Conservation (phyloP, 1,284 basidiomycete species). For the Mrakiaceae sp. region DNA sequence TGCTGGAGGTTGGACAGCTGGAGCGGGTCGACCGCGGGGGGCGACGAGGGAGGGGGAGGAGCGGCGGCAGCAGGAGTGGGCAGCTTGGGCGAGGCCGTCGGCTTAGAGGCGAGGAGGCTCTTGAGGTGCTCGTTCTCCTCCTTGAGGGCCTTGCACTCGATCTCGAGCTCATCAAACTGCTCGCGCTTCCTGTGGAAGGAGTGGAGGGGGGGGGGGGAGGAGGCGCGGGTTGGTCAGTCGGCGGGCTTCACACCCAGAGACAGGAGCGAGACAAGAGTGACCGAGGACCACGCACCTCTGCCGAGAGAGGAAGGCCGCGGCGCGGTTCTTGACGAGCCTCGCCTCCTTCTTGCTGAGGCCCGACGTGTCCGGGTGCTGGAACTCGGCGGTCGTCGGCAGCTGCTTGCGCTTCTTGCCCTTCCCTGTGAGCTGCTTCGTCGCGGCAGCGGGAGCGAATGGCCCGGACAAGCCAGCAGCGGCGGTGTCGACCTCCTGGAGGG, state of each 20-base stretch:
- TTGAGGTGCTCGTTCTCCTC: constrained; percentile 10
- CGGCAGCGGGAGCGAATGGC: background rate
- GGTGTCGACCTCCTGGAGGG: background rate
- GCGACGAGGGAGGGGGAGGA: background rate
- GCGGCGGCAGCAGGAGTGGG: background rate
- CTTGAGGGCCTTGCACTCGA: constrained; percentile 43
- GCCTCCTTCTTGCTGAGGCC: constrained; percentile 82
- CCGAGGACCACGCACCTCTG: constrained; percentile 41
- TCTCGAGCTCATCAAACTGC: constrained; percentile 80
- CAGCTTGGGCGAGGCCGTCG: background rate
- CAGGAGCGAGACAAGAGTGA: background rate
- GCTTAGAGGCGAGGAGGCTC: constrained; percentile 2
- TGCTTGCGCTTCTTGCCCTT: constrained; percentile 16
- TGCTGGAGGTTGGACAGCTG: background rate
- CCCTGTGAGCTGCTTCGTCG: background rate
- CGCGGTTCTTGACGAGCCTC: constrained; percentile 79
- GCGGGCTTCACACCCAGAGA: too few species aligned
- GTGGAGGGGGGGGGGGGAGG: too few species aligned
- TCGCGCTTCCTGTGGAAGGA: constrained; percentile 52
- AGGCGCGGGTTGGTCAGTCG: too few species aligned
- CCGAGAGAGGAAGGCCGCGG: constrained; percentile 76
- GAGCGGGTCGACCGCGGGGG: background rate
- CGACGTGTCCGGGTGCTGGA: constrained; percentile 73
- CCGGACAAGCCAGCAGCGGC: background rate
- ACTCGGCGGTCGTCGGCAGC: constrained; percentile 54